Conservation (phyloP, 139 green algal species). For the Edaphochlamys debaryana region DNA sequence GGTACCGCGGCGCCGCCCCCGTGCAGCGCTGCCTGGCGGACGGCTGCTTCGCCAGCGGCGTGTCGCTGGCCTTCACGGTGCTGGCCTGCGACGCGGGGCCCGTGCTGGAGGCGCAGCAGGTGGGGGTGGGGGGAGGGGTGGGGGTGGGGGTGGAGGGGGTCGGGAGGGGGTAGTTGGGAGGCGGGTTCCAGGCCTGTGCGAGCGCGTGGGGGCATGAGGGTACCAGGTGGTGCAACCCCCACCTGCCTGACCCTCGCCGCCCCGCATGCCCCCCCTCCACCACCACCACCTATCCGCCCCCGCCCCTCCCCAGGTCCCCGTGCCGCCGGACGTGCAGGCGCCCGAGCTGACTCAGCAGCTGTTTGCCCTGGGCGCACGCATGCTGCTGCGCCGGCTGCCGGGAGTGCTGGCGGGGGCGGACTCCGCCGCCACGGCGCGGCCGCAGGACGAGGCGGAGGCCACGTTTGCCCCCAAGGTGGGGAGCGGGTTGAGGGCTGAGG, state of each 20-base stretch:
- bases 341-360: slow-evolving; percentile 78
- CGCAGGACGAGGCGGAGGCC: slow-evolving; percentile 67
- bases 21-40: slow-evolving; percentile 82
- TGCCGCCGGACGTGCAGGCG: slow-evolving; percentile 69
- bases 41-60: slow-evolving; percentile 72
- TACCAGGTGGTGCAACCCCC: no score
- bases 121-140: neutral
- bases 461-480: slow-evolving; percentile 78
- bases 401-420: slow-evolving; percentile 63
- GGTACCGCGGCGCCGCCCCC: slow-evolving; percentile 91
- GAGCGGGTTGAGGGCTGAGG: no score
- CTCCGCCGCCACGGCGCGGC: slow-evolving; percentile 21
- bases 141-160: no score
- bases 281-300: neutral
- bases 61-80: slow-evolving; percentile 92
- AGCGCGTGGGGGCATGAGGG: no score
- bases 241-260: no score
- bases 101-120: slow-evolving; percentile 74
- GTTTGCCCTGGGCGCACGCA: slow-evolving; percentile 67
- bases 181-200: neutral
- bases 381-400: slow-evolving; percentile 74
- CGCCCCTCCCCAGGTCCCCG: neutral
- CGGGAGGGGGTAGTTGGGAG: neutral
- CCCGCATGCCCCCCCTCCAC: no score
- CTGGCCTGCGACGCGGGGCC: slow-evolving; percentile 91